A percentile compares a stretch with the other conserved stretches of the same genome.
phyloP scores from a whole-genome alignment of 2,329 filamentous ascomycete species.

The Fusarium coffeatum region DNA sequence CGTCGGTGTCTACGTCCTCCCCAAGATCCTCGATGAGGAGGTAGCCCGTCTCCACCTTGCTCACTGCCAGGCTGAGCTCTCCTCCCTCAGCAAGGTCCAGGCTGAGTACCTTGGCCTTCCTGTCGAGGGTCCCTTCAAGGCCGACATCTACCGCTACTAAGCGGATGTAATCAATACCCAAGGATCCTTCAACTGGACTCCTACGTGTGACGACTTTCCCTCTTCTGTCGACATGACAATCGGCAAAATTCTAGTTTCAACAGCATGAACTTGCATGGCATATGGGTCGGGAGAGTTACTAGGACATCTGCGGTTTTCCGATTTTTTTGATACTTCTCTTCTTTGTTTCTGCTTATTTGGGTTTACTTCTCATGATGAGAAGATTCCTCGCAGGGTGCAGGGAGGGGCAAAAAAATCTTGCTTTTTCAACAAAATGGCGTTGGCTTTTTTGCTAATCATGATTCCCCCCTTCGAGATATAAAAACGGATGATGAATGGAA shows the following conservation, averaged over 20 bases:
- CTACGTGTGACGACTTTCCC: conserved; percentile 52
- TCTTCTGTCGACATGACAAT: conserved; percentile 49
- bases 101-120: conserved; percentile 93
- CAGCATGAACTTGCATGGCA: conserved; percentile 58
- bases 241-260: conserved; percentile 58
- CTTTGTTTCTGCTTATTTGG: conserved; percentile 43
- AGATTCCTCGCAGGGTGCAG: conserved; percentile 46
- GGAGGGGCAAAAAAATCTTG: conserved; percentile 53
- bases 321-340: conserved; percentile 42
- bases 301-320: conserved; percentile 43
- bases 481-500: conserved; percentile 46
- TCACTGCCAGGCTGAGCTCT: conserved; percentile 95
- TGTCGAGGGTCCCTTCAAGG: conserved; percentile 93
- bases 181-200: conserved; percentile 56
- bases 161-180: conserved; percentile 51
- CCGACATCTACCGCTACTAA: conserved; percentile 70
- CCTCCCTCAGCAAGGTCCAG: conserved; percentile 85
- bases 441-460: conserved; percentile 54
- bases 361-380: conserved; percentile 35
- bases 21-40: conserved; percentile 99
- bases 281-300: conserved; percentile 49
- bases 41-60: conserved; percentile 92
- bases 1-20: conserved; percentile 90
- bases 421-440: conserved; percentile 57
- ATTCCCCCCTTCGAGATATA: conserved; percentile 51